Percentiles rank a stretch among this genome's conserved stretches.
These are phyloP conservation scores for Cladosporium colombiae DNA, from an alignment of 2,329 filamentous ascomycete genomes.

Conservation along the genomic window DNA sequence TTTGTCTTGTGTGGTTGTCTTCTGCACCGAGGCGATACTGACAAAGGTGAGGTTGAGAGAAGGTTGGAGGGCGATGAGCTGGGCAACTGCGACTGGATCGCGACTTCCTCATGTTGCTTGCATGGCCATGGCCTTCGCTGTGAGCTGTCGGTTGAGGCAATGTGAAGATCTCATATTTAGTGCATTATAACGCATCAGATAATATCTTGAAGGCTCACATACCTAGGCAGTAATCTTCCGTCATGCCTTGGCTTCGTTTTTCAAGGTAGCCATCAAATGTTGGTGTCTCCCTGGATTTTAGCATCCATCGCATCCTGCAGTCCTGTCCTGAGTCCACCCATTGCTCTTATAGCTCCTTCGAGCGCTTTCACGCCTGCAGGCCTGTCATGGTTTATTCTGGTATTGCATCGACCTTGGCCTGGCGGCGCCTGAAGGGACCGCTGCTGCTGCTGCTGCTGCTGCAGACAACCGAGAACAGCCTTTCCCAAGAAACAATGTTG, in stretches of 20 bases:
- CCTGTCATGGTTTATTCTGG: not conserved
- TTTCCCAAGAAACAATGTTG: not conserved
- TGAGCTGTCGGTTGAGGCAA: not conserved
- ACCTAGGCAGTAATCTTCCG: not conserved
- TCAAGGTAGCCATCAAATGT: not conserved
- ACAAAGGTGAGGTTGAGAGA: not conserved
- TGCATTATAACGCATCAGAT: not conserved
- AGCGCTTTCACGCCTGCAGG: not conserved
- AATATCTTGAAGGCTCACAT: not conserved
- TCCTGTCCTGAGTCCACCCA: not conserved
- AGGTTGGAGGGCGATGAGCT: not conserved
- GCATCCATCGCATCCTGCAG: not conserved
- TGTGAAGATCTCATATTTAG: not conserved
- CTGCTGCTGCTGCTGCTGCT: too few species aligned
- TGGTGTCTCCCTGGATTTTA: not conserved
- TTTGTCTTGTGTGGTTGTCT: not conserved
- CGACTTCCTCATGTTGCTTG: not conserved
- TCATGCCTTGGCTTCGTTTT: not conserved
- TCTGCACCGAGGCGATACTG: not conserved
- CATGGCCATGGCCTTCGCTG: not conserved
- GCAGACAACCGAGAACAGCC: not conserved
- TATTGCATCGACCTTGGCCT: not conserved
- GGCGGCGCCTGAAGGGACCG: not conserved
- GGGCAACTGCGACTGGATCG: not conserved
- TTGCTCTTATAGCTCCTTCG: not conserved